Base-by-base conservation (phyloP, 208 protist species). In the Trypanosoma mega region DNA sequence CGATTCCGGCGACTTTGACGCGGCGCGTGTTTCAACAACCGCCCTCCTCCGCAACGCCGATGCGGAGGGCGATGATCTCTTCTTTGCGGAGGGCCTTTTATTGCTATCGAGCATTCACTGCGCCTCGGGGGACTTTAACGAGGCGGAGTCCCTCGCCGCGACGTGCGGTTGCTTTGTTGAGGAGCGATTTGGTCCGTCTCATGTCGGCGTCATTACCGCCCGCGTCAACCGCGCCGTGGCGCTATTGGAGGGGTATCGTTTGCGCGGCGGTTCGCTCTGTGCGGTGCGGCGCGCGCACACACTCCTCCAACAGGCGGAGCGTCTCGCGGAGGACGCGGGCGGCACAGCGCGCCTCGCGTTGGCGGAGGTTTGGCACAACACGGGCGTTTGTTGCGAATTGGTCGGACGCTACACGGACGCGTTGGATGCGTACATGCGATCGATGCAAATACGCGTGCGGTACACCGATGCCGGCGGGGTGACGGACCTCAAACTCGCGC, bases 341-440 rank as follows among this genome's bases (percentile, higher is more conserved):
- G 80, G 77, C 5, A 30, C 47, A 6, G 46, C 43, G 3, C 80
- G 84, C 7, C 45, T 74, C 9, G 51, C 82, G 29, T 62, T 91
- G 7, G 79, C 78, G 12, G 80, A 87, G 23, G 80, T 91, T 24
- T 45, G 72, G 46, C 84, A 91, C 70, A 82, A 72, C n/a, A 46
- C 50, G 1, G 84, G 80, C 20, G 74, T 81, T n/a, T 91, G 84
- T 55, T 60, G 61, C 49, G 68, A 78, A 39, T 49, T 82, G 2
- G 16, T 55, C 7, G 73, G 67, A 4, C 53, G 61, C 24, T 64
- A 62, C 41, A 45, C 41, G 16, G 55, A 47, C 20, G 73, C 73
- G n/a, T 30, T 79, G 37, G 31, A 47, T 21, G 57, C 61, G 36
- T 79, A 65, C 55, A 63, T 71, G 59, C 59, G 63, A 0, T 76